phyloP scores from a whole-genome alignment of 1,284 basidiomycete species.

The Melampsora americana region DNA sequence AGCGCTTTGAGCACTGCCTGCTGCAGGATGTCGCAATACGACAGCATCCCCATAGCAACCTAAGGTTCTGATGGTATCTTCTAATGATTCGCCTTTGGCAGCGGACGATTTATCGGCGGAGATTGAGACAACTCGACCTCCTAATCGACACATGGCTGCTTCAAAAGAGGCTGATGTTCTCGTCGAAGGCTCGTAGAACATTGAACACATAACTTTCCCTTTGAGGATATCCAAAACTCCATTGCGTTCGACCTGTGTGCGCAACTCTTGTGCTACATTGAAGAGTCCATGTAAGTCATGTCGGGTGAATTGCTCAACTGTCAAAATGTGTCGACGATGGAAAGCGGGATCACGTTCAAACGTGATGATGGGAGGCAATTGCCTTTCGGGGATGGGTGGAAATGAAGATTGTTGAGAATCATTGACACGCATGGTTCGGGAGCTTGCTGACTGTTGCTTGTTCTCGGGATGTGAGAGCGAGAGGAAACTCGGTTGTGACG shows the following conservation, averaged over 20 bases:
- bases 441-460: not conserved
- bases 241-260: conserved; percentile 85
- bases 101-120: conserved; percentile 80
- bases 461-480: conserved; percentile 14
- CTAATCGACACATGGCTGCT: conserved; percentile 96
- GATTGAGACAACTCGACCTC: conserved; percentile 87
- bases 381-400: conserved; percentile 56
- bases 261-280: conserved; percentile 93
- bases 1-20: conserved; percentile 83
- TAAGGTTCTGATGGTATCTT: conserved; percentile 90
- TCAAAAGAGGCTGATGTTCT: conserved; percentile 96
- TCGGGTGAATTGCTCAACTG: conserved; percentile 88
- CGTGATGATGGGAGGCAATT: conserved; percentile 56
- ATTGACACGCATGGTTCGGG: conserved; percentile 46
- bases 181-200: conserved; percentile 98
- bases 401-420: conserved; percentile 20
- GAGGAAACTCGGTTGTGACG: conserved; percentile 1
- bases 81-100: conserved; percentile 86
- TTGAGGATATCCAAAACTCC: conserved; percentile 84
- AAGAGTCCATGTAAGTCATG: conserved; percentile 92
- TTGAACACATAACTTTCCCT: conserved; percentile 85
- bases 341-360: conserved; percentile 59
- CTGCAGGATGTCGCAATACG: conserved; percentile 87
- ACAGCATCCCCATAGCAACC: conserved; percentile 95
- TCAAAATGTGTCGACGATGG: conserved; percentile 83